Evolutionary conservation across 2,329 filamentous ascomycete genomes (phyloP).

Genomic region (Arachnomyces sp.): DNA sequence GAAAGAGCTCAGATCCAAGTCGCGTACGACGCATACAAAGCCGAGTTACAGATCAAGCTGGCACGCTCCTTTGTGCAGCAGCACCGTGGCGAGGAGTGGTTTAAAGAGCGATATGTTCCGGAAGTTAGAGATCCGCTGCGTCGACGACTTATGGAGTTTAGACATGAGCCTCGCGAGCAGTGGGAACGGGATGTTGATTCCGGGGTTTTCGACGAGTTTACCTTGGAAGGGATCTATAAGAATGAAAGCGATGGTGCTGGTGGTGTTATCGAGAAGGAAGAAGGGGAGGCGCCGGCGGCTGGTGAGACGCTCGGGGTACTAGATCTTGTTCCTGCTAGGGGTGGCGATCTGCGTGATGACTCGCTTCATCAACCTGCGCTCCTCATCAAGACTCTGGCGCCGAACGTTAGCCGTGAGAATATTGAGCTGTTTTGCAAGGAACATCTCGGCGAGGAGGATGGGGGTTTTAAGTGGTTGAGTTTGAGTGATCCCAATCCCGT

Average conservation of each 20-base stretch:
- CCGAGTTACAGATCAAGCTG: constrained; percentile 62
- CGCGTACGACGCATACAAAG: constrained; percentile 60
- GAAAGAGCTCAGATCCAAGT: constrained; percentile 57
- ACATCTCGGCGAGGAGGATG: constrained; percentile 81
- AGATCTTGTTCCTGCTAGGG: constrained; percentile 75
- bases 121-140: constrained; percentile 71
- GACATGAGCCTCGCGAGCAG: constrained; percentile 68
- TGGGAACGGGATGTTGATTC: constrained; percentile 84
- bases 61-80: constrained; percentile 81
- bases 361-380: constrained; percentile 82
- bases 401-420: constrained; percentile 88
- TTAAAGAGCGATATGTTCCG: constrained; percentile 85
- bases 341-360: constrained; percentile 83
- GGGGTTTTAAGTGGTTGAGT: constrained; percentile 92
- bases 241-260: constrained; percentile 82
- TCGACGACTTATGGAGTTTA: constrained; percentile 68
- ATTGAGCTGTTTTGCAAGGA: constrained; percentile 92
- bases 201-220: constrained; percentile 88
- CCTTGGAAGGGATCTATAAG: constrained; percentile 87
- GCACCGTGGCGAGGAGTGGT: constrained; percentile 92
- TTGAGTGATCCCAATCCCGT: constrained; percentile 93
- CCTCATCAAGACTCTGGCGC: constrained; percentile 95
- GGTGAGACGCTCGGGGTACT: constrained; percentile 90
- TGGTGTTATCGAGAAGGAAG: constrained; percentile 83
- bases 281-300: constrained; percentile 83